Conservation (phyloP, 164 flowering plant species). For the Nymphaea colorata region DNA sequence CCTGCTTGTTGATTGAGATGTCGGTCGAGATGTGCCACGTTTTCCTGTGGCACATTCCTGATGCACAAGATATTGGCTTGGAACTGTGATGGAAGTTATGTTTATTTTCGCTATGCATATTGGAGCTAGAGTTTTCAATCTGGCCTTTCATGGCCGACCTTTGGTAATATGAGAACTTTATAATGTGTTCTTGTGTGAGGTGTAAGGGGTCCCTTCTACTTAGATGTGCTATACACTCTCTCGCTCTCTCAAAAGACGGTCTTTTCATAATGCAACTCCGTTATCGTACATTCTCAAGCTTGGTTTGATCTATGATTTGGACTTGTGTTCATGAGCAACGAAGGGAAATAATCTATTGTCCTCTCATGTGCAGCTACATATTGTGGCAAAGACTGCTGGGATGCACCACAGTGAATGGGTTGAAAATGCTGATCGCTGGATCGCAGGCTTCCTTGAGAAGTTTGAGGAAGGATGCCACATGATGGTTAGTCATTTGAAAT, state of each 20-base stretch:
- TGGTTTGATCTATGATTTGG: not conserved
- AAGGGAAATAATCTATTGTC: not conserved
- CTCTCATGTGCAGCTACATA: not conserved
- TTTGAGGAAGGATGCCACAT: slow-evolving; percentile 84
- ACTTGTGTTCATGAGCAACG: not conserved
- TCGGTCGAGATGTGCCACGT: no score
- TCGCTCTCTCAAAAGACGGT: not conserved
- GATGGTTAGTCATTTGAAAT: slow-evolving; percentile 27
- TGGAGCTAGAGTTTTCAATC: no score
- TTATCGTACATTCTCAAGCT: not conserved
- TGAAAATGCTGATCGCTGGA: slow-evolving; percentile 77
- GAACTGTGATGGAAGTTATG: no score
- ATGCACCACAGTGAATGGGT: slow-evolving; percentile 66
- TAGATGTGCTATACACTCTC: not conserved
- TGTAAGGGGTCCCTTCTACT: no score
- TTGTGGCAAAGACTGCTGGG: slow-evolving; percentile 26
- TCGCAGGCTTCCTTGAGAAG: slow-evolving; percentile 76
- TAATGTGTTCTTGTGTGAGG: no score
- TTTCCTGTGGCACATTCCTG: no score
- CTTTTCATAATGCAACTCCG: not conserved
- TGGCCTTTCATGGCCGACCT: no score
- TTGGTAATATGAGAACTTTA: no score
- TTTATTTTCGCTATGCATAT: no score
- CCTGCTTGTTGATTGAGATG: no score
- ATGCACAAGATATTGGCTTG: no score